Base-by-base conservation (phyloP, 208 protist genomes). In the Herpetomonas tarakana region DNA sequence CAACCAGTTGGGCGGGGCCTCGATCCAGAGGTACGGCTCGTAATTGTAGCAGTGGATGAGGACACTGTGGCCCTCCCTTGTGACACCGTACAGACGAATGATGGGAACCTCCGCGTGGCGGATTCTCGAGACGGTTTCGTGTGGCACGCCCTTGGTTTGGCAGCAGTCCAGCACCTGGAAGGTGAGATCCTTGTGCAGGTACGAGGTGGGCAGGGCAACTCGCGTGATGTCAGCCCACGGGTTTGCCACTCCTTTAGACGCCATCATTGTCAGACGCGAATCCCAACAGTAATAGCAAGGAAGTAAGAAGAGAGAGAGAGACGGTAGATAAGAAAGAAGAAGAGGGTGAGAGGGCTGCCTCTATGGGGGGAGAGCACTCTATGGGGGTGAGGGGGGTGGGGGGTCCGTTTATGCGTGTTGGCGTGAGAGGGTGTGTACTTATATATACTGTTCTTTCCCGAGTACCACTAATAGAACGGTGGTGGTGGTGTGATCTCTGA, bases 21-120 rank as follows among this genome's bases (percentile, higher is more conserved):
- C 79, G 22, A 98, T 90, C 87, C 97, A 99, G 45, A 99, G 85
- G 74, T 98, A 98, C 0, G 97, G 96, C 76, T 98, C 83, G 64
- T 96, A 98, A 62, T 97, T 97, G 87, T 98, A 97, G 63, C 94
- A 91, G 75, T 98, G 91, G 6, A 85, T 71, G 1, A 96, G 46
- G 1, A 98, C 93, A 45, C 83, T 97, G 67, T 97, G 65, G 6
- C 97, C 96, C 59, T 91, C 90, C 18, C 35, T 54, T 9, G 96
- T 98, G 16, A 97, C 87, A 28, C 97, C 97, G 79, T 96, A 98
- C 9, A 98, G 62, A 6, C 94, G 88, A 22, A 98, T 71, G 30
- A 97, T 81, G 1, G 97, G 92, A 25, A 90, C 86, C 64, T 93
- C 86, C 11, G 30, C 45, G 66, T 92, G 85, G 0, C 74, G 58